Evolutionary conservation across 2,329 filamentous ascomycete species (phyloP).

Genomic region (Fusarium multiceps): DNA sequence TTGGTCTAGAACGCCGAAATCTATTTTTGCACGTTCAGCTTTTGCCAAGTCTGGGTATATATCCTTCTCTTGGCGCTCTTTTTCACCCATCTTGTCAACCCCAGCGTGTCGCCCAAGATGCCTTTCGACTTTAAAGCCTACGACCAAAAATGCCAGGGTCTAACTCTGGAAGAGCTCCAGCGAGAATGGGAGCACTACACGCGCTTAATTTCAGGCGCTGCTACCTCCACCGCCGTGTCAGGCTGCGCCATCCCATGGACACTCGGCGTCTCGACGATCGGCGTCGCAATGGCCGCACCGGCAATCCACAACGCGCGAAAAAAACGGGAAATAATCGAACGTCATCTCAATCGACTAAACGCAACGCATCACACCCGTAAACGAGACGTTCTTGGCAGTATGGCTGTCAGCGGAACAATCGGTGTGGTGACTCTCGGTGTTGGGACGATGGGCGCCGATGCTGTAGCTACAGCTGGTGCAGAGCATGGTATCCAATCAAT

Average conservation of each 20-base stretch:
- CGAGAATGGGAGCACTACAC: slow-evolving; percentile 58
- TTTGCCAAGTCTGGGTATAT: neutral
- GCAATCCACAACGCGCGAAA: slow-evolving; percentile 56
- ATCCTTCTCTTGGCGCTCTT: slow-evolving; percentile 3
- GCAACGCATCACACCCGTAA: slow-evolving; percentile 54
- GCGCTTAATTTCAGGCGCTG: slow-evolving; percentile 54
- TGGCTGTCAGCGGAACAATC: slow-evolving; percentile 53
- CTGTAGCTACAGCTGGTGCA: slow-evolving; percentile 50
- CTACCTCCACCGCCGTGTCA: slow-evolving; percentile 55
- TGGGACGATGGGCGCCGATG: slow-evolving; percentile 51
- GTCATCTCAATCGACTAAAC: slow-evolving; percentile 50
- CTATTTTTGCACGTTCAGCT: neutral
- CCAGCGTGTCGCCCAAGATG: slow-evolving; percentile 43
- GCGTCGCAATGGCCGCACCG: slow-evolving; percentile 53
- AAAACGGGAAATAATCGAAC: slow-evolving; percentile 56
- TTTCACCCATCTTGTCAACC: accelerated
- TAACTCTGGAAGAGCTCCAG: slow-evolving; percentile 53
- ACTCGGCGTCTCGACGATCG: slow-evolving; percentile 53
- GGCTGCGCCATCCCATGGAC: slow-evolving; percentile 55
- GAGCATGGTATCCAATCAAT: slow-evolving; percentile 50
- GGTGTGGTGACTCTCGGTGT: slow-evolving; percentile 53
- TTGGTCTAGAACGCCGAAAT: neutral
- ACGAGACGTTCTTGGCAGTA: slow-evolving; percentile 54
- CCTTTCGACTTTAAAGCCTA: slow-evolving; percentile 56
- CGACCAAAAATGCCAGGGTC: slow-evolving; percentile 52